Conservation (phyloP, 2,329 filamentous ascomycete species). For the Keithomyces neogunnii region DNA sequence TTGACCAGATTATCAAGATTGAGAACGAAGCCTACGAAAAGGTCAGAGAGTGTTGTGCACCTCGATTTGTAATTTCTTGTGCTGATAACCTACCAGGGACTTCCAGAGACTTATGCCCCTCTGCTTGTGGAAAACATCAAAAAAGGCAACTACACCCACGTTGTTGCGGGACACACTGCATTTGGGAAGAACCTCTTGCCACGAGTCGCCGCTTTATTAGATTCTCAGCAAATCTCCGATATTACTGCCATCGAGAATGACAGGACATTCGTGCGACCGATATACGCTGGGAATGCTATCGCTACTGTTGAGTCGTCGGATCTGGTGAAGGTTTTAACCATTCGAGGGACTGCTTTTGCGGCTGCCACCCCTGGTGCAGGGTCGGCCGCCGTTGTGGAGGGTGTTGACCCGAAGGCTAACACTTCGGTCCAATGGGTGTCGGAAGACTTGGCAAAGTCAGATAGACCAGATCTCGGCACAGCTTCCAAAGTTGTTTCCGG, state of each 20-base stretch:
- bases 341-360: slow-evolving; percentile 87
- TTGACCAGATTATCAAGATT: slow-evolving; percentile 85
- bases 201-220: slow-evolving; percentile 81
- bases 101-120: slow-evolving; percentile 91
- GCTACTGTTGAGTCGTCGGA: slow-evolving; percentile 90
- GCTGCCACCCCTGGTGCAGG: slow-evolving; percentile 63
- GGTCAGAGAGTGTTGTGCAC: slow-evolving; percentile 35
- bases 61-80: slow-evolving; percentile 1
- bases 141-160: slow-evolving; percentile 86
- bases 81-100: slow-evolving; percentile 44
- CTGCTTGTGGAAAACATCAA: slow-evolving; percentile 94
- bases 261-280: slow-evolving; percentile 91
- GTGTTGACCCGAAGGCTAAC: slow-evolving; percentile 72
- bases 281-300: slow-evolving; percentile 97
- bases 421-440: slow-evolving; percentile 80
- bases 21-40: slow-evolving; percentile 90
- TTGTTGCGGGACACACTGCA: slow-evolving; percentile 83
- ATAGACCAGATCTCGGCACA: slow-evolving; percentile 88
- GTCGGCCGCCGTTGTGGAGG: slow-evolving; percentile 69
- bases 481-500: slow-evolving; percentile 86
- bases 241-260: slow-evolving; percentile 80
- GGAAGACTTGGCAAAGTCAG: slow-evolving; percentile 86
- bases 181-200: slow-evolving; percentile 96
- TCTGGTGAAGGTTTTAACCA: slow-evolving; percentile 77
- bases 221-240: slow-evolving; percentile 89